Percentiles rank a stretch among this genome's conserved stretches.
Conservation (phyloP, 139 green algal genomes). For the Ettlia oleoabundans region DNA sequence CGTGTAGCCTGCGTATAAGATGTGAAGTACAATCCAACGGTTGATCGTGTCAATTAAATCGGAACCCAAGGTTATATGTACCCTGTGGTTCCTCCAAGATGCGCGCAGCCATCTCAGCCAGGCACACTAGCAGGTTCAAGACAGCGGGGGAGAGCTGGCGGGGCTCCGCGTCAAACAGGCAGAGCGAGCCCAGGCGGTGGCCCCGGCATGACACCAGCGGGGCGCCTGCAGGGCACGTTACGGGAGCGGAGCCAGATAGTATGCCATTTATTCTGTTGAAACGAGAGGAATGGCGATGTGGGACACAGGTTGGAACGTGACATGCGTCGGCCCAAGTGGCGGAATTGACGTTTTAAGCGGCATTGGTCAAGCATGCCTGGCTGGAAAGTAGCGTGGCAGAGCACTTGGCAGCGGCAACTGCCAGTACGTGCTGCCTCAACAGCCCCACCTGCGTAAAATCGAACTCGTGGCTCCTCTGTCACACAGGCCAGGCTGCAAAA, state of each 20-base stretch:
- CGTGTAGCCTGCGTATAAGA: too few relatives aligned
- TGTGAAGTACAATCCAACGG: too few relatives aligned
- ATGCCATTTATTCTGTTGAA: too few relatives aligned
- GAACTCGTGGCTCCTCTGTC: not conserved
- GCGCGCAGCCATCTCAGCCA: slow-evolving; percentile 17
- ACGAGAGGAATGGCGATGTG: not conserved
- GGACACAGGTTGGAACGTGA: not conserved
- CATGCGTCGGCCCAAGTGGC: too few relatives aligned
- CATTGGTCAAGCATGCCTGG: not conserved
- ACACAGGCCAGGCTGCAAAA: slow-evolving; percentile 17
- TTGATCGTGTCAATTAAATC: too few relatives aligned
- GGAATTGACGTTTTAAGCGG: too few relatives aligned
- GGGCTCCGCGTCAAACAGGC: slow-evolving; percentile 15
- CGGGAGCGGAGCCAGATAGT: too few relatives aligned
- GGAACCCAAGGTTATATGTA: too few relatives aligned
- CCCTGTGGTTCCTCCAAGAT: slow-evolving; percentile 14
- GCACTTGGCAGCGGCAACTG: too few relatives aligned
- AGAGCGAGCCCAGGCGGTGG: slow-evolving; percentile 20
- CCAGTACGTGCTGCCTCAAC: too few relatives aligned
- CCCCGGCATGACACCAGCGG: slow-evolving; percentile 19
- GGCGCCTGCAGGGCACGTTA: slow-evolving; percentile 4
- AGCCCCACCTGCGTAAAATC: slow-evolving; percentile 20
- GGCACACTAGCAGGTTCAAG: slow-evolving; percentile 14
- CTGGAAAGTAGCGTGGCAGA: too few relatives aligned
- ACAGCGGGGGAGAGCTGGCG: slow-evolving; percentile 5